These are phyloP conservation scores for Sarcocystis neurona DNA, from an alignment of 169 alveolate genomes.

Conservation along the genomic window DNA sequence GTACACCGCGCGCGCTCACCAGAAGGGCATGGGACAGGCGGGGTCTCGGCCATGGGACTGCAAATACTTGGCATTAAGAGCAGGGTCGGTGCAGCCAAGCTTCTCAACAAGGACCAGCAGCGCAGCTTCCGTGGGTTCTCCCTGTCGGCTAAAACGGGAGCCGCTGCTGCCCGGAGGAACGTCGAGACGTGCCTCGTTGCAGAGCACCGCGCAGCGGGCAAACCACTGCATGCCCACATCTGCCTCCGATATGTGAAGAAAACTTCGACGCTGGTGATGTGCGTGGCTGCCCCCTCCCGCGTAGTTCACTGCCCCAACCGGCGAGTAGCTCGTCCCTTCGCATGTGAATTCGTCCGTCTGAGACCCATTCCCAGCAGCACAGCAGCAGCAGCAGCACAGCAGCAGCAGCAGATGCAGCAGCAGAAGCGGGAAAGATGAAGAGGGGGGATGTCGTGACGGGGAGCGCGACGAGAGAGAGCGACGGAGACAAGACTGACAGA, in stretches of 20 bases:
- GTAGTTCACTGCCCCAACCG: conserved; percentile 69
- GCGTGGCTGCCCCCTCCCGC: conserved; percentile 59
- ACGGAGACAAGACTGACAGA: too few species aligned
- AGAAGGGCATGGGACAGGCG: conserved; percentile 50
- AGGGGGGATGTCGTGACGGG: too few species aligned
- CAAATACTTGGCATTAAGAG: conserved; percentile 59
- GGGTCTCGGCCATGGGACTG: conserved; percentile 42
- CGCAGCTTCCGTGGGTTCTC: conserved; percentile 91
- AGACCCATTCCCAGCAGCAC: neutral
- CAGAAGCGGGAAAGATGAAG: conserved; percentile 75
- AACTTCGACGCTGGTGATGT: conserved; percentile 52
- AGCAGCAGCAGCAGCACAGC: neutral
- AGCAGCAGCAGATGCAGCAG: conserved; percentile 50
- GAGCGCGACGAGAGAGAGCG: too few species aligned
- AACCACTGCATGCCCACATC: conserved; percentile 65
- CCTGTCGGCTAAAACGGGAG: conserved; percentile 65
- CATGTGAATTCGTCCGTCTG: conserved; percentile 69
- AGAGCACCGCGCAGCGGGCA: conserved; percentile 71
- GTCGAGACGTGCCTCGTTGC: conserved; percentile 75
- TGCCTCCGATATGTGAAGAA: conserved; percentile 62
- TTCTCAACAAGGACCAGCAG: conserved; percentile 61
- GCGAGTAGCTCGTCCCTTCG: conserved; percentile 77
- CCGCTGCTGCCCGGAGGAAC: conserved; percentile 58
- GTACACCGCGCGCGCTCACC: neutral
- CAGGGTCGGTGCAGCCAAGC: conserved; percentile 75